Evolutionary conservation across 257 asterid species (phyloP).

Genomic region (Penstemon newberryi): DNA sequence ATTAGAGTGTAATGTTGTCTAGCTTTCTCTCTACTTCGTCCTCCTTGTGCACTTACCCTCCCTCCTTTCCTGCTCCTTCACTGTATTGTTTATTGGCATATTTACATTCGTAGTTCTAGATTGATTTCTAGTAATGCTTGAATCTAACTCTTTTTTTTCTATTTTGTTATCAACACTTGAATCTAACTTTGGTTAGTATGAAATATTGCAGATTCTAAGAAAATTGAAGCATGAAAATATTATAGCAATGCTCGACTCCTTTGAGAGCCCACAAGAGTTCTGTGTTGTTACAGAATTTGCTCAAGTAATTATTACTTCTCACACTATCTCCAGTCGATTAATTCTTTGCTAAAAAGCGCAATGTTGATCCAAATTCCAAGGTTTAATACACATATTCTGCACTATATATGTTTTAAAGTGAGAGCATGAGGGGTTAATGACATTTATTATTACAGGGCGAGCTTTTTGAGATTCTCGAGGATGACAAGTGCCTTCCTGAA

Average conservation of each 20-base stretch:
- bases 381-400: slow-evolving; percentile 10
- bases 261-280: slow-evolving; percentile 95
- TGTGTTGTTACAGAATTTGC: slow-evolving; percentile 98
- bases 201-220: slow-evolving; percentile 71
- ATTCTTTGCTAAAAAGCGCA: slow-evolving; percentile 2
- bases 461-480: slow-evolving; percentile 95
- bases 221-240: slow-evolving; percentile 92
- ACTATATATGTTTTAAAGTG: neutral
- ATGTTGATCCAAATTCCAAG: slow-evolving; percentile 17
- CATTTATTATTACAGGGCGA: slow-evolving; percentile 68
- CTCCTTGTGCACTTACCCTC: neutral
- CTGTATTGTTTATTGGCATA: neutral
- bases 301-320: slow-evolving; percentile 52
- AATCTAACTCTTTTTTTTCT: too few species aligned
- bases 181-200: slow-evolving; percentile 27
- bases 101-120: neutral
- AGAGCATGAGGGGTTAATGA: slow-evolving; percentile 26
- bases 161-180: neutral
- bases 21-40: neutral
- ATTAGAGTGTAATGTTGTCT: neutral
- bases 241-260: slow-evolving; percentile 93
- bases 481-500: slow-evolving; percentile 98
- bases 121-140: too few species aligned
- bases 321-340: slow-evolving; percentile 17
- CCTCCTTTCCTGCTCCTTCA: neutral